phyloP scores from a whole-genome alignment of 352 stramenopile genomes.

The Phytophthora quininea region DNA sequence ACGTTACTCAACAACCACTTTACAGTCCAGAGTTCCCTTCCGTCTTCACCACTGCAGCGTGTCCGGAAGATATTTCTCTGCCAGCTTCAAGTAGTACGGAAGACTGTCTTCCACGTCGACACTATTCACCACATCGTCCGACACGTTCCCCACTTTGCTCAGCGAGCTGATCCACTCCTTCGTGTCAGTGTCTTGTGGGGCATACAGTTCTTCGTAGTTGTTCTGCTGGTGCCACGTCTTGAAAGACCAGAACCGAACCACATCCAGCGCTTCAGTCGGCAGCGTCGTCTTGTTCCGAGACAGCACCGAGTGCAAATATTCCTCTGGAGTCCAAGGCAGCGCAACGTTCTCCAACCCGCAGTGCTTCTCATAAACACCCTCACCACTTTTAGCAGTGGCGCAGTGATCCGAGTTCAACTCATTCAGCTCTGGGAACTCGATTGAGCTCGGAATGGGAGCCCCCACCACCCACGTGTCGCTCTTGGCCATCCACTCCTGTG shows the following conservation, averaged over 20 bases:
- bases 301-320: constrained; percentile 80
- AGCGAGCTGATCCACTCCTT: constrained; percentile 77
- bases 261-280: constrained; percentile 64
- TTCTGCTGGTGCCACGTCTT: constrained; percentile 68
- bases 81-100: constrained; percentile 71
- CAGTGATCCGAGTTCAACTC: constrained; percentile 68
- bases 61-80: constrained; percentile 73
- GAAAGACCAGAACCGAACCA: constrained; percentile 78
- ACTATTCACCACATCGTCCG: constrained; percentile 47
- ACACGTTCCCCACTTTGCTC: constrained; percentile 37
- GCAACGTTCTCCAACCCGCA: constrained; percentile 47
- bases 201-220: constrained; percentile 55
- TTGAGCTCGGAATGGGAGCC: constrained; percentile 55
- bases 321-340: constrained; percentile 79
- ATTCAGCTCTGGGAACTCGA: constrained; percentile 70
- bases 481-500: constrained; percentile 68
- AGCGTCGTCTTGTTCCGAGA: constrained; percentile 64
- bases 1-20: neutral
- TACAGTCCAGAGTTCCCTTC: neutral
- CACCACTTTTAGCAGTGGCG: constrained; percentile 21
- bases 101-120: constrained; percentile 48
- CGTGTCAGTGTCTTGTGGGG: constrained; percentile 53
- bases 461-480: constrained; percentile 76
- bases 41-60: constrained; percentile 73
- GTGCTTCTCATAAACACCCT: constrained; percentile 5